Conservation (phyloP, 768 basidiomycete species). For the Hericium coralloides region DNA sequence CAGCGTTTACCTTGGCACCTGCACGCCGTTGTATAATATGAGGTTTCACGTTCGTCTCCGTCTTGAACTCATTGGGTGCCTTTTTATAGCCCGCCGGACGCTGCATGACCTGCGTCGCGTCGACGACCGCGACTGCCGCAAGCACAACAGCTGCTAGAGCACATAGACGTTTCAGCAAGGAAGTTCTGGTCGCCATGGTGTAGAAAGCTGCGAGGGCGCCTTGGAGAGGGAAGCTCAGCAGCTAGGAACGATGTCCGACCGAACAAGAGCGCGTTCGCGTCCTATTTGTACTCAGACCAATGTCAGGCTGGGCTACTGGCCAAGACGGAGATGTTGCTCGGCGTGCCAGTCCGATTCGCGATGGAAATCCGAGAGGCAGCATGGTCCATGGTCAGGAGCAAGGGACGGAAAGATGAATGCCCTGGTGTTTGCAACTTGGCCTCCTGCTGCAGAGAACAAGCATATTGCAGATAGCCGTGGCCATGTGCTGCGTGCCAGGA, state of each 20-base stretch:
- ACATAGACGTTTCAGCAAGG: background rate
- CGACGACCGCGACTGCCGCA: background rate
- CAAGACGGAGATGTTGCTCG: background rate
- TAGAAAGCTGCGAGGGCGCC: background rate
- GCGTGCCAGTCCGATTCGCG: background rate
- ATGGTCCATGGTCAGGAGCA: background rate
- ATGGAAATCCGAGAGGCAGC: background rate
- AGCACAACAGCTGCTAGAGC: background rate
- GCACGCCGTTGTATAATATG: conserved; percentile 4
- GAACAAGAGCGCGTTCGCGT: background rate
- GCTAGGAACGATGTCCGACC: background rate
- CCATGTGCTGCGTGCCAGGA: background rate
- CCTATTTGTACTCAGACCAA: background rate
- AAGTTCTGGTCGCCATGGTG: background rate
- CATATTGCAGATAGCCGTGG: background rate
- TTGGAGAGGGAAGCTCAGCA: background rate
- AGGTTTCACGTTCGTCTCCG: conserved; percentile 2
- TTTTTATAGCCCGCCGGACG: conserved; percentile 3
- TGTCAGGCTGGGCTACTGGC: background rate
- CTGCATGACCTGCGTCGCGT: conserved; percentile 6
- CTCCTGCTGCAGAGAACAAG: background rate
- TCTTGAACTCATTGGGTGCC: background rate
- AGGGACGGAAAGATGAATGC: background rate
- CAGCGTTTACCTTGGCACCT: conserved; percentile 23
- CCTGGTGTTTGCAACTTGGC: background rate